Conservation (phyloP, 1,139 yeast species). For the Trichomonascaceae sp. region DNA sequence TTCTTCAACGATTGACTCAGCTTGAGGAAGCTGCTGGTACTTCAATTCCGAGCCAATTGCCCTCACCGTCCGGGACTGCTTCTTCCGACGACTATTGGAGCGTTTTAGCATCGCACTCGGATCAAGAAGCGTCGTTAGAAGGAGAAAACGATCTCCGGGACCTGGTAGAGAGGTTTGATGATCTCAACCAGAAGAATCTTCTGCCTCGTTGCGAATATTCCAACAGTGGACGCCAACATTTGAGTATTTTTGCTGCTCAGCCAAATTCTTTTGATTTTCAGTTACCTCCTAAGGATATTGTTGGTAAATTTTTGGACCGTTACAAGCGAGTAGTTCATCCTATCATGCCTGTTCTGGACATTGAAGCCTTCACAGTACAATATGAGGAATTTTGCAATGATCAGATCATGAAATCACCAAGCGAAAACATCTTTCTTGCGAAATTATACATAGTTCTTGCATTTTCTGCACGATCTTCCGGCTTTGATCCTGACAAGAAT, state of each 20-base stretch:
- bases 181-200: slow-evolving; percentile 7
- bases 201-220: slow-evolving; percentile 13
- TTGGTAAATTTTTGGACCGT: slow-evolving; percentile 9
- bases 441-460: slow-evolving; percentile 9
- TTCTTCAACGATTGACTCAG: slow-evolving; percentile 8
- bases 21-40: slow-evolving; percentile 7
- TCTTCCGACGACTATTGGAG: background rate
- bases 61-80: slow-evolving; percentile 1
- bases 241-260: background rate
- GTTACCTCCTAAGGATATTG: slow-evolving; percentile 10
- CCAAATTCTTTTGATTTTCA: background rate
- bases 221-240: slow-evolving; percentile 3
- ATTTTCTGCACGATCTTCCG: slow-evolving; percentile 12
- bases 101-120: background rate
- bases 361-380: background rate
- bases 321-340: slow-evolving; percentile 10
- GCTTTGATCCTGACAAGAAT: slow-evolving; percentile 9
- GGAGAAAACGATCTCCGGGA: slow-evolving; percentile 7
- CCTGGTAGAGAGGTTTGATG: slow-evolving; percentile 8
- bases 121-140: background rate
- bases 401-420: background rate
- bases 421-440: slow-evolving; percentile 8
- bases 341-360: slow-evolving; percentile 8
- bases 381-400: slow-evolving; percentile 9
- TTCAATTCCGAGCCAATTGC: background rate